Conservation (phyloP, 2,329 filamentous ascomycete species). For the Diaporthe sp. region DNA sequence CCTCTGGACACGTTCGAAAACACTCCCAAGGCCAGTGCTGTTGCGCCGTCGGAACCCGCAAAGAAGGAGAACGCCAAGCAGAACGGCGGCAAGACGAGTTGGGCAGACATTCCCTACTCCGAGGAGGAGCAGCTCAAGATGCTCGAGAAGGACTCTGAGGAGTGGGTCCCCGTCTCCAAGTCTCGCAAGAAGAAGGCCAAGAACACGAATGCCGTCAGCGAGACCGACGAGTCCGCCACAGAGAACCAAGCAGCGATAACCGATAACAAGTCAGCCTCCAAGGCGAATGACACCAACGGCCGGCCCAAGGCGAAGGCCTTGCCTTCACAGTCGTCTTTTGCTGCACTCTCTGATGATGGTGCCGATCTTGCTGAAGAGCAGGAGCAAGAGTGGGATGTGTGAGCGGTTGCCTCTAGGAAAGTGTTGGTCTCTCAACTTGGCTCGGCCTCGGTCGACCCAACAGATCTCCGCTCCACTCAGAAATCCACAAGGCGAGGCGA, state of each 20-base stretch:
- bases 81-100: slow-evolving; percentile 51
- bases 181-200: slow-evolving; percentile 55
- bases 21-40: slow-evolving; percentile 47
- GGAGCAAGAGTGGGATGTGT: slow-evolving; percentile 66
- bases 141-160: slow-evolving; percentile 63
- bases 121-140: slow-evolving; percentile 72
- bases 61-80: slow-evolving; percentile 48
- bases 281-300: slow-evolving; percentile 42
- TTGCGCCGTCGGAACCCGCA: slow-evolving; percentile 45
- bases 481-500: not conserved
- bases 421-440: not conserved
- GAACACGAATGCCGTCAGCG: slow-evolving; percentile 46
- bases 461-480: not conserved
- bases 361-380: slow-evolving; percentile 53
- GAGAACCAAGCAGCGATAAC: slow-evolving; percentile 36
- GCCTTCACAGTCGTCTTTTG: slow-evolving; percentile 56
- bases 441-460: slow-evolving; percentile 1
- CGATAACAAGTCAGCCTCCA: slow-evolving; percentile 37
- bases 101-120: slow-evolving; percentile 64
- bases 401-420: not conserved
- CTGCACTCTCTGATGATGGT: slow-evolving; percentile 56
- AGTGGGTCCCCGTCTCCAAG: slow-evolving; percentile 69
- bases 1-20: slow-evolving; percentile 69
- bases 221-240: slow-evolving; percentile 39
- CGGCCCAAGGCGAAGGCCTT: slow-evolving; percentile 47